Conservation (phyloP, 75 land plant species). For the Isoetes taiwanensis region DNA sequence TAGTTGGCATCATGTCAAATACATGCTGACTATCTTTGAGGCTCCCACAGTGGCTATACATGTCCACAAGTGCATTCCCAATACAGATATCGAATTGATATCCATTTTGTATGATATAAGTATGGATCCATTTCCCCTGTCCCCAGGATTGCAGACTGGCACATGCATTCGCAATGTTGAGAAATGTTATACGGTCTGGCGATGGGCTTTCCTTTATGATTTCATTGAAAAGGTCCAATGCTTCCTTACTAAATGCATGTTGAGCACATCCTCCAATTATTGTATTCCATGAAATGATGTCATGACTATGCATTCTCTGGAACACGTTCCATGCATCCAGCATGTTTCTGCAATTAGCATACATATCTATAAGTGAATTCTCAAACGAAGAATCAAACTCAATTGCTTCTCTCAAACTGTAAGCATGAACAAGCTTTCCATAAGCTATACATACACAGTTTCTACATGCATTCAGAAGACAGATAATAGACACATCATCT, state of each 20-base stretch:
- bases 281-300: slow-evolving; percentile 39
- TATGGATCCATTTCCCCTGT: slow-evolving; percentile 40
- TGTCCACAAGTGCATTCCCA: slow-evolving; percentile 26
- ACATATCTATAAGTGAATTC: slow-evolving; percentile 33
- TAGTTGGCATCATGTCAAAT: slow-evolving; percentile 21
- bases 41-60: slow-evolving; percentile 38
- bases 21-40: slow-evolving; percentile 11
- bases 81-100: slow-evolving; percentile 10
- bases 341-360: slow-evolving; percentile 39
- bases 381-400: too few relatives aligned
- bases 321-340: slow-evolving; percentile 30
- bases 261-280: slow-evolving; percentile 35
- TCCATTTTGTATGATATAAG: slow-evolving; percentile 23
- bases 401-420: too few relatives aligned
- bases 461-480: slow-evolving; percentile 42
- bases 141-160: slow-evolving; percentile 17
- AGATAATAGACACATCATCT: slow-evolving; percentile 42
- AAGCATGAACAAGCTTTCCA: too few relatives aligned
- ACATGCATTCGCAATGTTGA: slow-evolving; percentile 37
- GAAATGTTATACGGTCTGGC: slow-evolving; percentile 33
- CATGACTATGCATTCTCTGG: slow-evolving; percentile 15
- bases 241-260: slow-evolving; percentile 30
- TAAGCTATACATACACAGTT: too few relatives aligned
- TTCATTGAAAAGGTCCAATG: slow-evolving; percentile 26
- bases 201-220: slow-evolving; percentile 20